phyloP scores from a whole-genome alignment of 352 stramenopile species.

The Phytophthora citricola region DNA sequence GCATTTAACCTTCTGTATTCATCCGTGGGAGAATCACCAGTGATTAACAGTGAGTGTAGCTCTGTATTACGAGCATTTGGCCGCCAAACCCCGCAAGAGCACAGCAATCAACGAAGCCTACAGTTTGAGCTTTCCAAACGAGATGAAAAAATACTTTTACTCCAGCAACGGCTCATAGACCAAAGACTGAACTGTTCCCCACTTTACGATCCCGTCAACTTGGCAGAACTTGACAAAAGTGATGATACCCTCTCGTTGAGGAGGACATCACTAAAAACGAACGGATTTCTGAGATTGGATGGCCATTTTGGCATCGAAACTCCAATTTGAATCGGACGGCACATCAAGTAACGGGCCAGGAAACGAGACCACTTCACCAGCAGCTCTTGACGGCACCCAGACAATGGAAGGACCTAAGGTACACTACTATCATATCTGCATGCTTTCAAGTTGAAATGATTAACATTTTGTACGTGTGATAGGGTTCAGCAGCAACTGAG shows the following conservation, averaged over 20 bases:
- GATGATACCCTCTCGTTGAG: not conserved
- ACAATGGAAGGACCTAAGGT: slow-evolving; percentile 21
- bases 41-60: not conserved
- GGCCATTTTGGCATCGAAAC: slow-evolving; percentile 20
- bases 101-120: not conserved
- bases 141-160: slow-evolving; percentile 34
- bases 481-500: slow-evolving; percentile 11
- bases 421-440: not conserved
- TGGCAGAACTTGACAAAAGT: not conserved
- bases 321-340: slow-evolving; percentile 1
- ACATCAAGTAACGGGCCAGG: slow-evolving; percentile 17
- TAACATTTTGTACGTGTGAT: not conserved
- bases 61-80: slow-evolving; percentile 13
- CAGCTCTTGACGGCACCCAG: not conserved
- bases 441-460: not conserved
- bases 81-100: not conserved
- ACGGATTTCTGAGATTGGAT: not conserved
- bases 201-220: slow-evolving; percentile 1
- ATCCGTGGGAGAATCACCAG: not conserved
- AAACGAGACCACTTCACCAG: slow-evolving; percentile 3
- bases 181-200: slow-evolving; percentile 1
- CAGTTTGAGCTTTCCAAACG: slow-evolving; percentile 32
- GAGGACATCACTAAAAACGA: not conserved
- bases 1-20: slow-evolving; percentile 29
- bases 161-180: slow-evolving; percentile 25